Base-by-base conservation (phyloP, 2,329 filamentous ascomycete genomes). In the Macrophomina phaseolina region DNA sequence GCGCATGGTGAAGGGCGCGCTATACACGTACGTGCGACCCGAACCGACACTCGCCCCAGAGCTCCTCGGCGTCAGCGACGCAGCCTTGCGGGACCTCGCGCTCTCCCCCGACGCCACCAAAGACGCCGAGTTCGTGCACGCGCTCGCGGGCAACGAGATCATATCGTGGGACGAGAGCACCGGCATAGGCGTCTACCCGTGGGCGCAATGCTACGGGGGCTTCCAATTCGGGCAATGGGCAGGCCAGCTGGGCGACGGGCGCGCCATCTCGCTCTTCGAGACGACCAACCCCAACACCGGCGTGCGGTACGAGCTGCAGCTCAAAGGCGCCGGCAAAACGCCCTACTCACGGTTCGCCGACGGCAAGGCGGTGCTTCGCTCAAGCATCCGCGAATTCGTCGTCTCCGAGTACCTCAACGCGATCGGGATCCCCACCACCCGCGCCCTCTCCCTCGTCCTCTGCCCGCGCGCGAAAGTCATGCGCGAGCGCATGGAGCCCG, bases 181-280 rank as follows among this genome's bases (percentile, higher is more conserved):
- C 70, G 76, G 81, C 30, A 81, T 88, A 67, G 90, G 91, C 23
- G 89, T 95, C 51, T 99, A 99, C 77, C 94, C 95, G 0, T 99
- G 95, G 95, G 94, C 95, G 38, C 95, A 99, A 80, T 98, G 95
- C 81, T 99, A 99, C 77, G 95, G 95, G 67, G 94, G 94, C 66
- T 82, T 85, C 72, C 79, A 80, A 60, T 80, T 81, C 67, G 95
- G 95, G 5, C 89, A 91, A 71, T 99, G 94, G 94, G 95, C 95
- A 3, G 94, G 95, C 5, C 95, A 99, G 78, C 87, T 99, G 1
- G 95, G 95, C 49, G 95, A 99, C 76, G 95, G 95, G 45, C 87
- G 95, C 65, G 95, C 94, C 36, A 98, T 99, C 71, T 97, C 92
- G 42, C 84, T 99, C 1, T 98, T 98, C 74, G 95, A 99, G 79